These are phyloP conservation scores for Kluyveromyces sp. DNA, from an alignment of 1,139 yeast species.

Conservation along the genomic window DNA sequence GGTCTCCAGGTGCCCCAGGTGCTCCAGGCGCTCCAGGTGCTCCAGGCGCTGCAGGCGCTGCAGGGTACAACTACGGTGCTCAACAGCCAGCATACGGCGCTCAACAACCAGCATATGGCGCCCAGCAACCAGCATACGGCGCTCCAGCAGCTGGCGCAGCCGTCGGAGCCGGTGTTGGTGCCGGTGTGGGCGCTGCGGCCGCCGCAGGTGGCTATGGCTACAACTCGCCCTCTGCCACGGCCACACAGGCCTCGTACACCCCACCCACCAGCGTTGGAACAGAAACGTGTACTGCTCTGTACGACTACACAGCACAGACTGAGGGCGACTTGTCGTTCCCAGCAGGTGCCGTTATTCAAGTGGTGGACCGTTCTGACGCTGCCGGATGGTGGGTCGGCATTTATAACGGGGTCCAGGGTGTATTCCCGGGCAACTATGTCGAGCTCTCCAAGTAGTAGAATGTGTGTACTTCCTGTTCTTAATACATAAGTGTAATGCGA, in stretches of 20 bases:
- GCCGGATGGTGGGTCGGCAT: constrained; percentile 99
- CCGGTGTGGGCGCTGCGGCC: background rate
- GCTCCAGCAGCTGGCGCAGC: background rate
- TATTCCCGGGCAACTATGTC: constrained; percentile 83
- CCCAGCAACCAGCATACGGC: constrained; percentile 13
- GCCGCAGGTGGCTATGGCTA: background rate
- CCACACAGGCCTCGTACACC: constrained; percentile 23
- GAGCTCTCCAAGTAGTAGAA: constrained; percentile 40
- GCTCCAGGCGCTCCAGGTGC: no score
- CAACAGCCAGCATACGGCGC: constrained; percentile 2
- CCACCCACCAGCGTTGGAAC: constrained; percentile 36
- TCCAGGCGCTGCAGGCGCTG: no score
- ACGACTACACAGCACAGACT: constrained; percentile 77
- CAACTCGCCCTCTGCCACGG: constrained; percentile 11
- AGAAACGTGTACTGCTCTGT: constrained; percentile 65
- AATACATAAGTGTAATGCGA: no score
- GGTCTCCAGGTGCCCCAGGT: no score
- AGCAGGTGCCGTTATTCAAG: constrained; percentile 81
- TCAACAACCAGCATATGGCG: background rate
- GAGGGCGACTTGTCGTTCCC: constrained; percentile 81
- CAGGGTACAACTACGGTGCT: background rate
- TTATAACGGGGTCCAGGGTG: constrained; percentile 77
- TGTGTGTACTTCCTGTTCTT: no score
- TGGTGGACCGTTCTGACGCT: constrained; percentile 74
- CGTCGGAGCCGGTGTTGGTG: background rate